phyloP scores from a whole-genome alignment of 768 basidiomycete genomes.

The Butyriboletus loyo region DNA sequence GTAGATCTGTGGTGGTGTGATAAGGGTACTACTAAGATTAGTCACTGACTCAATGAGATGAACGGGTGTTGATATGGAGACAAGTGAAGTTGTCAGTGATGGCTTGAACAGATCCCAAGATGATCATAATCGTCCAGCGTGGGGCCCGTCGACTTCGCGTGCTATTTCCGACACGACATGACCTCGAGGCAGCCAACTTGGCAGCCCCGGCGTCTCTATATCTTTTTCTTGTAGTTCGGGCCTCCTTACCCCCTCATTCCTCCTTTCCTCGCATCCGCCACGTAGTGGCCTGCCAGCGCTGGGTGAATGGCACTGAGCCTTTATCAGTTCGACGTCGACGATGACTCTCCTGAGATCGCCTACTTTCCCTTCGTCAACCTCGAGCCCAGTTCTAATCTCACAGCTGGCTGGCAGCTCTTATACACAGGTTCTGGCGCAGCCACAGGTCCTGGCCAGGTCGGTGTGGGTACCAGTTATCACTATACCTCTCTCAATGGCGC shows the following conservation, averaged over 20 bases:
- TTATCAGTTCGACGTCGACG: constrained; percentile 50
- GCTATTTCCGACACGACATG: constrained; percentile 24
- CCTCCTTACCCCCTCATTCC: constrained; percentile 9
- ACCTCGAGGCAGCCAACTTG: constrained; percentile 31
- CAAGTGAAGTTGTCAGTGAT: neutral
- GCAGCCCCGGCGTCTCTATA: constrained; percentile 18
- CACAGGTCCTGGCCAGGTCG: constrained; percentile 38
- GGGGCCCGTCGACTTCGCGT: constrained; percentile 6
- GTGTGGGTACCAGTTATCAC: constrained; percentile 58
- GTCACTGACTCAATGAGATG: neutral
- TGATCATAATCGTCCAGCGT: neutral
- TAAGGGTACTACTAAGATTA: too few species aligned
- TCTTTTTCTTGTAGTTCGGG: constrained; percentile 1
- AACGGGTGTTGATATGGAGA: constrained; percentile 23
- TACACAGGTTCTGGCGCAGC: constrained; percentile 52
- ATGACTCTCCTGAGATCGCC: constrained; percentile 60
- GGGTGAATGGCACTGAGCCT: constrained; percentile 31
- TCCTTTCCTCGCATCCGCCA: constrained; percentile 3
- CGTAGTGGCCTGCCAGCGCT: constrained; percentile 19
- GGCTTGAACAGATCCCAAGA: neutral
- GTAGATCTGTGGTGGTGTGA: constrained; percentile 4
- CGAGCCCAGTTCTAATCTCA: constrained; percentile 44
- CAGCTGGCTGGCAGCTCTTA: constrained; percentile 67
- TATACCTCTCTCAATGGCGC: constrained; percentile 61
- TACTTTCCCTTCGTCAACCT: constrained; percentile 64